These are phyloP conservation scores for Chytriomyces sp. DNA, from an alignment of 192 early-diverging fungal genomes.

Conservation along the genomic window DNA sequence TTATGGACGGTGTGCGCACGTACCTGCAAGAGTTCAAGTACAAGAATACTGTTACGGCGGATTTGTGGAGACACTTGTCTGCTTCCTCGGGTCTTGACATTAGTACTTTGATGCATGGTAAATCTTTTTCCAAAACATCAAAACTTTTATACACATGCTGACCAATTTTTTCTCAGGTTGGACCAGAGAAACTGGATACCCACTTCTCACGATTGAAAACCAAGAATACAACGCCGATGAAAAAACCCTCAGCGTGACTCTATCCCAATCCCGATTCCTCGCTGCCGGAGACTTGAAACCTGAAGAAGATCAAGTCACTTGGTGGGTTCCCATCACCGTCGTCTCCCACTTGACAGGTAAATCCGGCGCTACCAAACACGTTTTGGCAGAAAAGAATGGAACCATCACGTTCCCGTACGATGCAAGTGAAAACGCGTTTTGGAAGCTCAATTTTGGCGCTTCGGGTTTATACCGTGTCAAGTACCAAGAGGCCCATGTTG, in stretches of 20 bases:
- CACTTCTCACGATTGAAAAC: constrained; percentile 73
- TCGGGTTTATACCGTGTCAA: constrained; percentile 88
- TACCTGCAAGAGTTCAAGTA: constrained; percentile 82
- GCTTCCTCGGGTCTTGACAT: constrained; percentile 84
- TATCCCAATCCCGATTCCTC: constrained; percentile 83
- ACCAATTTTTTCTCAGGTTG: constrained; percentile 42
- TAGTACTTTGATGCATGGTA: constrained; percentile 73
- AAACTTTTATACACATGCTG: no score
- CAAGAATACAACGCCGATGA: constrained; percentile 51
- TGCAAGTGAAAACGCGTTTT: constrained; percentile 52
- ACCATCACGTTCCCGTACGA: constrained; percentile 55
- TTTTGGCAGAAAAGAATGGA: constrained; percentile 52
- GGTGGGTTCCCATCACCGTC: constrained; percentile 81
- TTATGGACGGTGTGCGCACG: constrained; percentile 41
- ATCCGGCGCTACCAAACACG: constrained; percentile 54
- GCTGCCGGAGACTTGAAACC: constrained; percentile 73
- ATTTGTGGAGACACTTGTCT: constrained; percentile 83
- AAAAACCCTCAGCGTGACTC: constrained; percentile 53
- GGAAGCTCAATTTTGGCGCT: constrained; percentile 84
- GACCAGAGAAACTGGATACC: constrained; percentile 85
- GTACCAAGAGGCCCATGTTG: constrained; percentile 42
- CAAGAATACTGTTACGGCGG: constrained; percentile 80
- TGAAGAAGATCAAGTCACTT: constrained; percentile 77
- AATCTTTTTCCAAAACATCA: no score
- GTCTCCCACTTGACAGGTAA: constrained; percentile 46